Conservation (phyloP, 2,329 filamentous ascomycete genomes). For the Apiospora malaysiana region DNA sequence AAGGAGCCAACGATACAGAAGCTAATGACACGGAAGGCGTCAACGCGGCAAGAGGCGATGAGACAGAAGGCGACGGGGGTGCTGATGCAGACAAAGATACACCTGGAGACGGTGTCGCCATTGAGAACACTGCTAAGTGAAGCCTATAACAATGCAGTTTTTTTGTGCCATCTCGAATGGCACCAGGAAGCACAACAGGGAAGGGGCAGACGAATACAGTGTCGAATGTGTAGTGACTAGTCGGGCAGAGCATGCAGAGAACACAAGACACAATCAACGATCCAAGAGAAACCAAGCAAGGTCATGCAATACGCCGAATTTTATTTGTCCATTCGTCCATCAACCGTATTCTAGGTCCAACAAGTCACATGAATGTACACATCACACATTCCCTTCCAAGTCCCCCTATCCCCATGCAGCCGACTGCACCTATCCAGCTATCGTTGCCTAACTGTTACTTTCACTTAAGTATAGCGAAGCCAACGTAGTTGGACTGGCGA, state of each 20-base stretch:
- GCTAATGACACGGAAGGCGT: background rate
- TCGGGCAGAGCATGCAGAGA: background rate
- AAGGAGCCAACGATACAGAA: background rate
- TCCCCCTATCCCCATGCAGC: conserved; percentile 4
- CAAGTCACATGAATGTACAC: conserved; percentile 38
- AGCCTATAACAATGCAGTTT: background rate
- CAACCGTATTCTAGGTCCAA: conserved; percentile 31
- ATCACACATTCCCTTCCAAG: conserved; percentile 17
- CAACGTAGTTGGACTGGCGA: conserved; percentile 1
- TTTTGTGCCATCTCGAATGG: background rate
- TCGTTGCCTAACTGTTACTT: background rate
- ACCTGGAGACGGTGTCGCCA: background rate
- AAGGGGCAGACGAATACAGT: background rate
- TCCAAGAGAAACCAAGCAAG: background rate
- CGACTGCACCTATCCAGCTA: conserved; percentile 9
- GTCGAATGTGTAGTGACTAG: background rate
- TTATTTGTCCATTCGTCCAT: conserved; percentile 26
- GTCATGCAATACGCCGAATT: conserved; percentile 34
- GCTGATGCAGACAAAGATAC: background rate
- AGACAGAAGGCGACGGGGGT: too few relatives aligned
- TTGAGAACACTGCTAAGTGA: background rate
- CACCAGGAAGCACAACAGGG: background rate
- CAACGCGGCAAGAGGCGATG: too few relatives aligned
- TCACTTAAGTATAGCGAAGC: conserved; percentile 11
- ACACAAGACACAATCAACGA: background rate